Percentiles rank a stretch among this genome's conserved stretches.
phyloP scores from a whole-genome alignment of 805 yeast species.

The Jamesozyma rosinii region DNA sequence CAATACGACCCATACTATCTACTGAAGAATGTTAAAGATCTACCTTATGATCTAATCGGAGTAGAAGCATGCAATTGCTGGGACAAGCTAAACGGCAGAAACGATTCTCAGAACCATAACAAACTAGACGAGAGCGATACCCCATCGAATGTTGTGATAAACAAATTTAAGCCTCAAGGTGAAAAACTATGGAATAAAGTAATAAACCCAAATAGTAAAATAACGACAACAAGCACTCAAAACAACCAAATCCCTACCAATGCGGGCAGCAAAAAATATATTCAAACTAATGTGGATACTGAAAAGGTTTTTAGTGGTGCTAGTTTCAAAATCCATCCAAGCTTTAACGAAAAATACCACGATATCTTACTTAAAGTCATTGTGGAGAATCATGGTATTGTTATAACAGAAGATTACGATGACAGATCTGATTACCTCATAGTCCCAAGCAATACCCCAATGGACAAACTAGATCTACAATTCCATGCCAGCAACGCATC shows the following conservation, averaged over 20 bases:
- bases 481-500: neutral
- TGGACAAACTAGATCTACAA: conserved; percentile 7
- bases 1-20: conserved; percentile 31
- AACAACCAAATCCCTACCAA: neutral
- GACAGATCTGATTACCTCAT: conserved; percentile 8
- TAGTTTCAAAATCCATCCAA: conserved; percentile 11
- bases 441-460: conserved; percentile 19
- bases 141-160: conserved; percentile 4
- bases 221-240: neutral
- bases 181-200: conserved; percentile 25
- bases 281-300: neutral
- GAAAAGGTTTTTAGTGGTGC: conserved; percentile 10
- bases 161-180: conserved; percentile 24
- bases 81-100: conserved; percentile 3
- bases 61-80: conserved; percentile 26
- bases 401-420: neutral
- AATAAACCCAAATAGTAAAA: conserved; percentile 11
- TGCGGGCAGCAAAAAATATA: neutral
- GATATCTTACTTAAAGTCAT: conserved; percentile 19
- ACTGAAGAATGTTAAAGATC: conserved; percentile 12
- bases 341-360: conserved; percentile 14
- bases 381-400: conserved; percentile 19
- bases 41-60: conserved; percentile 28
- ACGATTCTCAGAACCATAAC: neutral
- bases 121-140: neutral